phyloP scores from a whole-genome alignment of 768 basidiomycete species.

The Steccherinum ochraceum region DNA sequence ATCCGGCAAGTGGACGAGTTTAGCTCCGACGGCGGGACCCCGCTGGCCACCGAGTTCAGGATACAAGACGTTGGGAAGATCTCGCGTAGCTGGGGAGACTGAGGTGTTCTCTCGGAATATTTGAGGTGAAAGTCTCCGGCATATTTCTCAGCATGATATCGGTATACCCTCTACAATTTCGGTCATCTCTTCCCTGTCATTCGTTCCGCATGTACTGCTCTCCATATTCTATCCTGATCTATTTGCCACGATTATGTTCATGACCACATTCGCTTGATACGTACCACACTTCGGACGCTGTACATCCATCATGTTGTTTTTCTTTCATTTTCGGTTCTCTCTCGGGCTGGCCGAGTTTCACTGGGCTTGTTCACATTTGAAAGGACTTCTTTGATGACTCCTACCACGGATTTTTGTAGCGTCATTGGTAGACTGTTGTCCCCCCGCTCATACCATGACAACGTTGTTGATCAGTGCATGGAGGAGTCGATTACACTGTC shows the following conservation, averaged over 20 bases:
- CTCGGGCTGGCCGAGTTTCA: too few relatives aligned
- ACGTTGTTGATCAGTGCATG: background rate
- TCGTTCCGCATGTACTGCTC: background rate
- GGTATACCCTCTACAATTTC: background rate
- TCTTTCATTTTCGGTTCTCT: too few relatives aligned
- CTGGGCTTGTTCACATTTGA: too few relatives aligned
- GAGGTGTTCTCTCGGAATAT: conserved; percentile 1
- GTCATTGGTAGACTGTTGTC: background rate
- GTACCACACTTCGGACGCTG: background rate
- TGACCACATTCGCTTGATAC: background rate
- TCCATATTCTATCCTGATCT: too few relatives aligned
- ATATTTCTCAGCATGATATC: background rate
- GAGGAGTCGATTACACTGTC: background rate
- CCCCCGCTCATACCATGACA: background rate
- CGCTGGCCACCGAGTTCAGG: conserved; percentile 14
- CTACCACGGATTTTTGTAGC: background rate
- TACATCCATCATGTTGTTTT: background rate
- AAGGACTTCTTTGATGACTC: too few relatives aligned
- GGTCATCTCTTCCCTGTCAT: background rate
- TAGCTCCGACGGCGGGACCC: background rate
- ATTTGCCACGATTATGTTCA: background rate
- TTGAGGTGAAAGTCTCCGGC: background rate
- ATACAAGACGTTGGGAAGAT: conserved; percentile 27
- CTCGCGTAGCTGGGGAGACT: conserved; percentile 27
- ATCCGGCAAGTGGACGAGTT: background rate